Percentiles rank a stretch among this genome's conserved stretches.
Evolutionary conservation across 2,329 filamentous ascomycete genomes (phyloP).

Genomic region (Ambrosiella xylebori): DNA sequence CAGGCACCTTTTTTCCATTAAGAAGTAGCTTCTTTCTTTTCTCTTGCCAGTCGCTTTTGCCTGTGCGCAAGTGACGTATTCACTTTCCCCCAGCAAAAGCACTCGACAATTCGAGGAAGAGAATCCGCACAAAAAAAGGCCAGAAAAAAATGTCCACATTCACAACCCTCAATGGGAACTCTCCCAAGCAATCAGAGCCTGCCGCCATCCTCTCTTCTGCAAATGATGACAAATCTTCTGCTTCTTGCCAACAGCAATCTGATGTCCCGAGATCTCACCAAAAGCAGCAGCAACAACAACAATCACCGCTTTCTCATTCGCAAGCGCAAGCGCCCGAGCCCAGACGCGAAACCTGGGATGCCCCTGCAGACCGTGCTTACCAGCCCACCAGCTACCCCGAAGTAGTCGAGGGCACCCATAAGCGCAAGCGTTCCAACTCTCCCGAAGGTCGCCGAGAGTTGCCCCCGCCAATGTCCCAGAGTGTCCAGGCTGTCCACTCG

Average conservation of each 20-base stretch:
- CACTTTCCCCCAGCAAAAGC: neutral
- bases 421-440: conserved; percentile 55
- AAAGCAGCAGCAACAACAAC: neutral
- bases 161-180: conserved; percentile 33
- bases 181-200: conserved; percentile 26
- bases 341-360: conserved; percentile 10
- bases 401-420: conserved; percentile 33
- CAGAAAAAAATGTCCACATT: conserved; percentile 29
- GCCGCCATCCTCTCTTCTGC: conserved; percentile 14
- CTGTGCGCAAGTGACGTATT: conserved; percentile 1
- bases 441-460: conserved; percentile 30
- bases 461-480: conserved; percentile 15
- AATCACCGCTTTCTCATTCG: conserved; percentile 3
- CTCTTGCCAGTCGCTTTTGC: conserved; percentile 1
- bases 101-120: neutral
- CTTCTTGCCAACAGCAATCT: conserved; percentile 14
- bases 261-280: conserved; percentile 7
- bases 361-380: conserved; percentile 8
- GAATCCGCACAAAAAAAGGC: neutral
- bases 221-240: conserved; percentile 2
- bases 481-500: conserved; percentile 1
- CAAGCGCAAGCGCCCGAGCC: conserved; percentile 5
- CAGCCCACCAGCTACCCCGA: conserved; percentile 7
- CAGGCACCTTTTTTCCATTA: neutral
- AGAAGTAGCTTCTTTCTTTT: neutral